phyloP scores from a whole-genome alignment of 257 asterid genomes.

The Thymus mandschuricus region DNA sequence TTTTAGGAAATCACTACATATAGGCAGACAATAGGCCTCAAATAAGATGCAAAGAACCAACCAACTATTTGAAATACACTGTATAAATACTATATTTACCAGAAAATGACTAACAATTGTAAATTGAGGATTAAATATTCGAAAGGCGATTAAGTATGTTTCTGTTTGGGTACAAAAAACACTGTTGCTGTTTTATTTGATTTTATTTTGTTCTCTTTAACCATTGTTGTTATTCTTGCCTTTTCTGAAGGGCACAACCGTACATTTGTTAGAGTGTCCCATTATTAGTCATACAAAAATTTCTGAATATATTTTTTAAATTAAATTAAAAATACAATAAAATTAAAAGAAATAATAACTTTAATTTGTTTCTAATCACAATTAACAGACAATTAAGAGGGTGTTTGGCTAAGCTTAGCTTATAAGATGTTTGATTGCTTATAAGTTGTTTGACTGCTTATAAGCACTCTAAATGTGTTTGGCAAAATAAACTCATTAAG shows the following conservation, averaged over 20 bases:
- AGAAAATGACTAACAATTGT: neutral
- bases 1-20: constrained; percentile 15
- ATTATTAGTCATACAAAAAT: neutral
- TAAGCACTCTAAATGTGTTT: too few species aligned
- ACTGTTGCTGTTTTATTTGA: neutral
- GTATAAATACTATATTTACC: neutral
- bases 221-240: neutral
- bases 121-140: neutral
- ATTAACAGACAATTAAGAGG: neutral
- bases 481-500: too few species aligned
- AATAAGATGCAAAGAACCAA: neutral
- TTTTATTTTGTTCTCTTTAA: neutral
- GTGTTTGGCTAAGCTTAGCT: too few species aligned
- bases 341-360: too few species aligned
- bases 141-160: neutral
- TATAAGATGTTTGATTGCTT: too few species aligned
- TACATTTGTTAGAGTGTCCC: neutral
- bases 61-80: neutral
- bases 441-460: too few species aligned
- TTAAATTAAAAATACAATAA: too few species aligned
- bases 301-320: too few species aligned
- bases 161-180: neutral
- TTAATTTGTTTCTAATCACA: neutral
- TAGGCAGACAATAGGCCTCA: neutral
- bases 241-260: neutral